phyloP scores from a whole-genome alignment of 2,329 filamentous ascomycete genomes.

The Claviceps fusiformis region DNA sequence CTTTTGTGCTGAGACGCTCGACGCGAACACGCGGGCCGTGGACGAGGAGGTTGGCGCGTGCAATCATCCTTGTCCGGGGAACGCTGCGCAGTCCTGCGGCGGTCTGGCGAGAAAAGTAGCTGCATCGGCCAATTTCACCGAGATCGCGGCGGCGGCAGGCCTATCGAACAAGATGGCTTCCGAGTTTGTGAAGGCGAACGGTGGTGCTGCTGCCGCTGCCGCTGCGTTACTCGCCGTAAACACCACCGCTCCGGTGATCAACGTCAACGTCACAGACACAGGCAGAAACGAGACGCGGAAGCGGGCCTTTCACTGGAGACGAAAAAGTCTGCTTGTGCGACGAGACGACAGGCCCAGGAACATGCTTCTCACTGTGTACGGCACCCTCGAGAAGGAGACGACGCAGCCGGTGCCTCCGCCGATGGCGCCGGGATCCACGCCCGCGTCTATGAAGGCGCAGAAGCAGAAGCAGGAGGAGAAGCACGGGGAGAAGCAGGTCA shows the following conservation, averaged over 20 bases:
- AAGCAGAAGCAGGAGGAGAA: too few species aligned
- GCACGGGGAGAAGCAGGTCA: too few species aligned
- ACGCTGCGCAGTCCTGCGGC: constrained; percentile 27
- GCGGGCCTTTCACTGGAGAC: neutral
- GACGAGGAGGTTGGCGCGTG: constrained; percentile 13
- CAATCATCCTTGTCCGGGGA: constrained; percentile 27
- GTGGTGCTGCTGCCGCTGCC: too few species aligned
- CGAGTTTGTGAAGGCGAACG: neutral
- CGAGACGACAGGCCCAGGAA: constrained; percentile 15
- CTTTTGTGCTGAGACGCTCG: constrained; percentile 31
- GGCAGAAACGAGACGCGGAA: neutral
- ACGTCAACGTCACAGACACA: neutral
- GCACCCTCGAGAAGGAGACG: constrained; percentile 16
- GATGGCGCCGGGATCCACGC: constrained; percentile 10
- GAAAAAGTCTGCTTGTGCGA: constrained; percentile 4
- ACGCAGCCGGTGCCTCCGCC: constrained; percentile 21
- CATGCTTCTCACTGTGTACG: constrained; percentile 31
- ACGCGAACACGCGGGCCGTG: constrained; percentile 23
- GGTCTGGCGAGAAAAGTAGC: constrained; percentile 15
- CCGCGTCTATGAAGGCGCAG: too few species aligned
- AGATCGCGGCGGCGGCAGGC: too few species aligned
- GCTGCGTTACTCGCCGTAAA: too few species aligned
- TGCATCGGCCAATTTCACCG: constrained; percentile 3
- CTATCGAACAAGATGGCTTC: neutral
- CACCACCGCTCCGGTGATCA: neutral